Base-by-base conservation (phyloP, 441 rosid species). In the California macrophylla region DNA sequence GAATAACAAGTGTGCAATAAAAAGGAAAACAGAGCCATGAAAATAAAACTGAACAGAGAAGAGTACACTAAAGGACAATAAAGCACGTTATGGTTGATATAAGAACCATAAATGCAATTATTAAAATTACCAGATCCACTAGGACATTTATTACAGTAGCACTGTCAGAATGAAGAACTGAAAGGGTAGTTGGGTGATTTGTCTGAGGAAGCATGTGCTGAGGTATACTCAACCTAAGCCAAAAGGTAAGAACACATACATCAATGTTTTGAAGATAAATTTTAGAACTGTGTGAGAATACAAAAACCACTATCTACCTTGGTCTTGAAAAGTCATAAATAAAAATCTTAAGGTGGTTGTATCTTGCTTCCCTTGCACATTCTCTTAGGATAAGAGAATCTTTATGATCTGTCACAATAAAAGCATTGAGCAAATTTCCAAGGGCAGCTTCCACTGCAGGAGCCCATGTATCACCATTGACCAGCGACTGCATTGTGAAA, bases 251-350 rank as follows among this genome's bases (percentile, higher is more conserved):
- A 65, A 54, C 47, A 70, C 61, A 34, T 69, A 10, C 66, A 66
- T 74, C 74, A 54, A 62, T 60, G 34, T 28, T 50, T 50, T 50
- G 23, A 69, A 32, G 66, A 60, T 64, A 74, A 30, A 52, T n/a
- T 56, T 68, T 16, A 28, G 60, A 78, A 2, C 21, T n/a, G 71
- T 6, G 12, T 72, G 69, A 64, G 12, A 67, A 45, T 74, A 56
- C 47, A 45, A 36, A 28, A 28, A 69, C 36, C 77, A 71, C 52
- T 62, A 66, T 68, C 58, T 80, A 95, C 97, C 95, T 91, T 72
- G 92, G 90, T 82, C 96, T 84, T 60, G 93, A 83, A 83, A 92
- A 95, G 77, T 91, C 96, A 78, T 90, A 93, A 66, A 95, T 90
- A 70, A 87, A 75, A 76, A 95, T 89, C 72, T 76, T 92, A 79